Evolutionary conservation across 176 grass and related monocot species (phyloP), one percentile per base, ranked within the genome.

Genomic region (Eragrostis nindensis): DNA sequence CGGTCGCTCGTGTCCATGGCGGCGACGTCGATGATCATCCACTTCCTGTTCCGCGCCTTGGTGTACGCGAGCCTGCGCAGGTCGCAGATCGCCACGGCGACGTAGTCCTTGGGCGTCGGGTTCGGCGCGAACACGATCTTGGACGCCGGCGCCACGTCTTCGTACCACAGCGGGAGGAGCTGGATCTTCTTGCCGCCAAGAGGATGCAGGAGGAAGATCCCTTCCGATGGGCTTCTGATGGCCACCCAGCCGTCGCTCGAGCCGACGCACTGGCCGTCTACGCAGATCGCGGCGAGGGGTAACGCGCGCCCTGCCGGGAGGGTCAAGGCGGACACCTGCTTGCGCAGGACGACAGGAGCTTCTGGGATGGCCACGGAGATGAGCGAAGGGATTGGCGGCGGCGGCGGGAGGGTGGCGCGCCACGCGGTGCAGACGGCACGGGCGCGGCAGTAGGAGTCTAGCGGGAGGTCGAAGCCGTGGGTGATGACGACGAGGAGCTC

Each of bases 121-220:
- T 81, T 52, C 0, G 77, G 77, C 62, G 46, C 57, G 24, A 79
- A 75, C 27, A 75, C 62, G 27, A 81, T 1, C 70, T 80, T 86
- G 29, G 2, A 8, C 26, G 74, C 76, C 2, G 30, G 15, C 22
- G 17, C 11, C 7, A 5, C 0, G n/a, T 5, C 48, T 15, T 9
- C 1, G 1, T 13, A 44, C 4, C 1, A 0, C n/a, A 61, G 39
- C 14, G n/a, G 0, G 17, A 12, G 55, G 42, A 82, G 44, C 1
- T 0, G 3, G 25, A 86, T 5, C 6, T 25, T 2, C 57, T 39
- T 75, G 54, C n/a, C 39, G 25, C 38, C 46, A 18, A 38, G 46
- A 13, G 17, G 56, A 3, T 78, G 43, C 7, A 41, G 2, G 36
- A 86, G 56, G 67, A 29, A 8, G 13, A 73, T 15, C 22, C 36